phyloP scores from a whole-genome alignment of 1,284 basidiomycete genomes.

The Ganoderma lingzhi region DNA sequence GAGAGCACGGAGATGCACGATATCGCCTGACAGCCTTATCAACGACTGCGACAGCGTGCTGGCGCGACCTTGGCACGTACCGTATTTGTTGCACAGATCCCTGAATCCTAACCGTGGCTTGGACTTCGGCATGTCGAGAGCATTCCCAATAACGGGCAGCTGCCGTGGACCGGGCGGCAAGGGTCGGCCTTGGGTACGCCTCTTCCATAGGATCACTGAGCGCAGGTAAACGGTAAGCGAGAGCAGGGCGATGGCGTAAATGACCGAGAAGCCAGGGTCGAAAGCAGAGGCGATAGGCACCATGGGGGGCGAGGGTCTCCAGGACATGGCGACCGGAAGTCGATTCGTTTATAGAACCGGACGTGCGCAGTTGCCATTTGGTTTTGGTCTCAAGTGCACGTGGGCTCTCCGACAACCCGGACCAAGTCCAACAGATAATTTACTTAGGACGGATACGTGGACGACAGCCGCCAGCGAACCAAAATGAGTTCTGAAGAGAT shows the following conservation, averaged over 20 bases:
- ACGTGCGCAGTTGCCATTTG: too few species aligned
- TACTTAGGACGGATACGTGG: too few species aligned
- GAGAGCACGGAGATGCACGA: neutral
- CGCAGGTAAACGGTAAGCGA: neutral
- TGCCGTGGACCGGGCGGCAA: neutral
- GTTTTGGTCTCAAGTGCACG: too few species aligned
- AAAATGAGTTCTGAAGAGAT: too few species aligned
- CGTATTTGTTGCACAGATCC: neutral
- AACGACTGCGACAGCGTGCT: neutral
- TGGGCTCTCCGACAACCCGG: too few species aligned
- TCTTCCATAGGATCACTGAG: neutral
- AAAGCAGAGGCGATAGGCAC: neutral
- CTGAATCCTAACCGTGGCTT: neutral
- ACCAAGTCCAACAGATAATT: too few species aligned
- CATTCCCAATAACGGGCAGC: neutral
- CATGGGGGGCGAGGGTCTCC: neutral
- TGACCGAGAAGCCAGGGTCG: neutral
- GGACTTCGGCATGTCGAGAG: neutral
- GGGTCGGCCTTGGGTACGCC: neutral
- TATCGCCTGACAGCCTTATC: neutral
- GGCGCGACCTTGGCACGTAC: neutral
- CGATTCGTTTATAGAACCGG: too few species aligned
- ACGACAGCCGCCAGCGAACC: too few species aligned
- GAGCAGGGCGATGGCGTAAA: neutral
- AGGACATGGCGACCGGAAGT: too few species aligned